These are phyloP conservation scores for Quercus tomentella DNA, from an alignment of 331 rosid species.

Conservation along the genomic window DNA sequence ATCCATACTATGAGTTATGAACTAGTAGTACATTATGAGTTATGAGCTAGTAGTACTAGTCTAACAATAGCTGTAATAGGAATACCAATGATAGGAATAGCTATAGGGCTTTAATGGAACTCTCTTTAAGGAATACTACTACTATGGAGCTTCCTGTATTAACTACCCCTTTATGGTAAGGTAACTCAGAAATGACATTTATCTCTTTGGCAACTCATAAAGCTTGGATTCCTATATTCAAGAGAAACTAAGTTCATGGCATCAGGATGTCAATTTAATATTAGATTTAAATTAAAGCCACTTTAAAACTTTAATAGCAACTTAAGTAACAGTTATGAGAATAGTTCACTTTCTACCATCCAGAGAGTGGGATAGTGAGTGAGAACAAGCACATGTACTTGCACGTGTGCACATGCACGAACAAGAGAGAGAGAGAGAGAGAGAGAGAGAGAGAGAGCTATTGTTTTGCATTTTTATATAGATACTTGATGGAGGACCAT, in stretches of 20 bases:
- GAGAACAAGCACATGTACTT: neutral
- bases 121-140: too few species aligned
- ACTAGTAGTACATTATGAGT: too few species aligned
- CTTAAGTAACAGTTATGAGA: neutral
- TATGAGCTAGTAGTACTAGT: too few species aligned
- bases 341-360: neutral
- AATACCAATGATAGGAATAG: too few species aligned
- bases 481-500: too few species aligned
- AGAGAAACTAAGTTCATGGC: neutral
- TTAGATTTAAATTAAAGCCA: neutral
- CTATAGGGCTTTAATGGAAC: too few species aligned
- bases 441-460: neutral
- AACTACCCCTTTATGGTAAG: too few species aligned
- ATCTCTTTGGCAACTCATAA: neutral
- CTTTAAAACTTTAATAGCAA: neutral
- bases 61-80: too few species aligned
- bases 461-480: too few species aligned
- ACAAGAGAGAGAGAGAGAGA: neutral
- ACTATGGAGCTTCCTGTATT: too few species aligned
- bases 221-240: neutral
- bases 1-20: too few species aligned
- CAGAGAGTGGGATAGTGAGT: neutral
- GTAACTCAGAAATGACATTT: neutral
- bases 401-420: neutral
- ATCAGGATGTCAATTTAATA: neutral